A percentile compares a stretch with the other conserved stretches of the same genome.
phyloP scores from a whole-genome alignment of 2,329 filamentous ascomycete species.

The Sphaerulina populicola region DNA sequence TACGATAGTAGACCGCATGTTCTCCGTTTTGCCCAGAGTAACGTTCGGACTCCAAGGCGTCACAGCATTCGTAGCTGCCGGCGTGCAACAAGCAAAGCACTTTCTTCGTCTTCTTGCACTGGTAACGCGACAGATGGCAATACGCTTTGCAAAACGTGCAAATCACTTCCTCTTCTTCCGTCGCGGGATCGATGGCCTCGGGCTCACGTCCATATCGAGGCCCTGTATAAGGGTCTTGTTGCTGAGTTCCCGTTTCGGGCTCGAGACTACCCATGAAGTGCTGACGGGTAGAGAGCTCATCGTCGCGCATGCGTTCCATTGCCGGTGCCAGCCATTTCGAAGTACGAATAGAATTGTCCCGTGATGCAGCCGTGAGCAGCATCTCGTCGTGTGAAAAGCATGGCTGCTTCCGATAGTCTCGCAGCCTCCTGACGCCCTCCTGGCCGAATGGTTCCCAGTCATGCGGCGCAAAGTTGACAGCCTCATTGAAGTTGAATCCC shows the following conservation, averaged over 20 bases:
- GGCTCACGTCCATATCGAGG: conserved; percentile 42
- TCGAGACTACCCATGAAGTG: conserved; percentile 53
- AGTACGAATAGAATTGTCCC: conserved; percentile 71
- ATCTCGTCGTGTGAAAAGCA: conserved; percentile 98
- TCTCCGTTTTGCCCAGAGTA: conserved; percentile 47
- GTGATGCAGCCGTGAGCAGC: conserved; percentile 78
- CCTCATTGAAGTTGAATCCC: conserved; percentile 96
- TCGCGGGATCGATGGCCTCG: conserved; percentile 58
- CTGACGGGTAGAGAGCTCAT: conserved; percentile 62
- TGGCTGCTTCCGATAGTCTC: conserved; percentile 79
- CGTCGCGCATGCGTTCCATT: conserved; percentile 64
- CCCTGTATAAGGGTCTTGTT: conserved; percentile 27
- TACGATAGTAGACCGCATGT: conserved; percentile 70
- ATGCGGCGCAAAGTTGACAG: conserved; percentile 89
- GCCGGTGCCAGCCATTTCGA: conserved; percentile 93
- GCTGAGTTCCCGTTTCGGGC: conserved; percentile 38
- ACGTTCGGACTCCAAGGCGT: conserved; percentile 57
- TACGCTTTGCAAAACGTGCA: conserved; percentile 89
- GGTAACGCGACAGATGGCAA: conserved; percentile 82
- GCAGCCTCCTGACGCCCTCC: conserved; percentile 73
- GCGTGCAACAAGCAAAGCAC: conserved; percentile 76
- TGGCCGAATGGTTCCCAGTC: conserved; percentile 95
- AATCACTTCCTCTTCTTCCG: conserved; percentile 85
- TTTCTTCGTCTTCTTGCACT: conserved; percentile 73
- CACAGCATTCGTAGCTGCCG: conserved; percentile 72